Base-by-base conservation (phyloP, 2,329 filamentous ascomycete genomes). In the Fusarium cyanostomum region DNA sequence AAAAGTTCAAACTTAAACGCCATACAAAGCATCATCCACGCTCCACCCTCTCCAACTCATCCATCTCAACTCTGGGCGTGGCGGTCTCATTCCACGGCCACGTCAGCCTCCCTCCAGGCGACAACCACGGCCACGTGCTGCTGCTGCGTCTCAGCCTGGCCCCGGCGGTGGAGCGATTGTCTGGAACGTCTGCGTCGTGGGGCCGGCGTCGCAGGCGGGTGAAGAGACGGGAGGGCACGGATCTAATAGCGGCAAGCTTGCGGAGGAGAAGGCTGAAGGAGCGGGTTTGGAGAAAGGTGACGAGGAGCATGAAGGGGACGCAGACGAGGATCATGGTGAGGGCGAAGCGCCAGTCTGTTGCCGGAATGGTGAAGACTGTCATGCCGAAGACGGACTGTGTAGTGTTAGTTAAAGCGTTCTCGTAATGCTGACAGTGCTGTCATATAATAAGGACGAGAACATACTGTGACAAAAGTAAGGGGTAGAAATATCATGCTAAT, bases 291-390 rank as follows among this genome's bases (percentile, higher is more conserved):
- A 83, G 71, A 27, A 81, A 73, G 31, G 80, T 75, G 53, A 83
- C 77, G 18, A 82, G 71, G 21, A 82, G 60, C 68, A 83, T 80
- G 64, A 84, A 84, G 18, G 81, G 81, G 2, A 83, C 75, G 70
- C 81, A 84, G 38, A 83, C 88, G 73, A 86, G 87, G 7, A 88
- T 89, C 67, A 92, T 94, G 71, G 84, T 89, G 12, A 81, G 70
- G 15, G 77, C 71, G 58, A 84, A 83, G 10, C 74, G 73, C 76
- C 79, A 82, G 70, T 83, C 80, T 2, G 73, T 64, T 8, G 77
- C 73, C 2, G 77, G 67, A 37, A 80, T 77, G 10, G 72, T 72
- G 62, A 84, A 79, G 24, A 79, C 75, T 2, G 81, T 82, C 67
- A 83, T 84, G 26, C 85, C 84, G 58, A 84, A 86, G 48, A 88